Evolutionary conservation across 495 filamentous ascomycete species (phyloP).

Genomic region (Tuber melanosporum): DNA sequence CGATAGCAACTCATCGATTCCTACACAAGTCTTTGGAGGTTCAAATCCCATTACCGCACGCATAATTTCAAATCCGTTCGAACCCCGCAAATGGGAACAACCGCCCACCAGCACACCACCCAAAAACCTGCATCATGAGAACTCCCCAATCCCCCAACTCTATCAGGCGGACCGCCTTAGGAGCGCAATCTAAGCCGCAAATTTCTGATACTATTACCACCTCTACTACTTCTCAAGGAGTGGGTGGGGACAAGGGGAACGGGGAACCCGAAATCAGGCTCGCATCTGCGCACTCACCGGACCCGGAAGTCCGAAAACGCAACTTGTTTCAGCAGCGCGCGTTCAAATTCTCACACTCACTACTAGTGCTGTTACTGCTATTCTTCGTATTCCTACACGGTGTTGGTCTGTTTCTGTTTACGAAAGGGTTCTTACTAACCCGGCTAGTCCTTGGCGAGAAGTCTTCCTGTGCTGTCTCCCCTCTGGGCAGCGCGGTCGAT

Average conservation of each 20-base stretch:
- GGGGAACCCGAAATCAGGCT: slow-evolving; percentile 19
- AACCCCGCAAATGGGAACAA: not conserved
- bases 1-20: not conserved
- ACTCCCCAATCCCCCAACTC: not conserved
- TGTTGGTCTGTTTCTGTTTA: slow-evolving; percentile 83
- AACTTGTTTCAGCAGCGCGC: slow-evolving; percentile 42
- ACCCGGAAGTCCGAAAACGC: slow-evolving; percentile 20
- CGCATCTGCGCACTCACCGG: slow-evolving; percentile 25
- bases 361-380: slow-evolving; percentile 50
- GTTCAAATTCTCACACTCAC: slow-evolving; percentile 53
- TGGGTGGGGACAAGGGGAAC: not conserved
- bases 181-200: not conserved
- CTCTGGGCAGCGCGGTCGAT: slow-evolving; percentile 48
- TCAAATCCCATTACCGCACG: not conserved
- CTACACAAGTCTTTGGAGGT: not conserved
- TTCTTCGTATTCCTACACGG: slow-evolving; percentile 60
- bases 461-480: slow-evolving; percentile 70
- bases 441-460: slow-evolving; percentile 81
- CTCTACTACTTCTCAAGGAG: not conserved
- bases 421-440: slow-evolving; percentile 92
- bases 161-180: not conserved
- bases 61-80: not conserved
- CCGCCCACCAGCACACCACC: not conserved
- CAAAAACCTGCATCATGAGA: not conserved
- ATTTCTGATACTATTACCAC: not conserved